Evolutionary conservation across 139 green algal species (phyloP).

Genomic region (Chlamydomonas sp.): DNA sequence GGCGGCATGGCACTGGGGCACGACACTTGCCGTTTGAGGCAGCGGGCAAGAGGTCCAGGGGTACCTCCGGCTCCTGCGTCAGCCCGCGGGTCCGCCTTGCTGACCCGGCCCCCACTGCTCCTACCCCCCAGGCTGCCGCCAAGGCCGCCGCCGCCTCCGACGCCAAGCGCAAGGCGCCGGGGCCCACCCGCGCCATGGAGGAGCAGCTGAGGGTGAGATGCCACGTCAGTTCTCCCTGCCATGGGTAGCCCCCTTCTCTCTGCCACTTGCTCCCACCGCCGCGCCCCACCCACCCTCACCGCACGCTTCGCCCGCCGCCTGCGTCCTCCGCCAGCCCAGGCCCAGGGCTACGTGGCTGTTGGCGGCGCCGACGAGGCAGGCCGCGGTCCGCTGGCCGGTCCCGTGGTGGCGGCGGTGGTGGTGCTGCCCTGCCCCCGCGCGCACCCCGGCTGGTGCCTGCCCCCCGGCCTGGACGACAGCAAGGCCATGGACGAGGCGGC

Average conservation of each 20-base stretch:
- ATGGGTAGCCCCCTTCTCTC: neutral
- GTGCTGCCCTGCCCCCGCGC: conserved; percentile 58
- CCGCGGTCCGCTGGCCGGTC: conserved; percentile 88
- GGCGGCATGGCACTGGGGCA: too few relatives aligned
- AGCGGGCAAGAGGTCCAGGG: too few relatives aligned
- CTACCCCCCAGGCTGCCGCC: too few relatives aligned
- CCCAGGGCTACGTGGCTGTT: conserved; percentile 62
- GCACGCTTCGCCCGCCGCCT: too few relatives aligned
- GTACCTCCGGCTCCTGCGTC: too few relatives aligned
- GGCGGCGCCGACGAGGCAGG: conserved; percentile 91
- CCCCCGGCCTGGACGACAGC: conserved; percentile 67
- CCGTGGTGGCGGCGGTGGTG: conserved; percentile 86
- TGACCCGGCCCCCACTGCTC: too few relatives aligned
- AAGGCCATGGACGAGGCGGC: conserved; percentile 83
- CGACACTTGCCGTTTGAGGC: too few relatives aligned
- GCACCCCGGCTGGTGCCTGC: neutral
- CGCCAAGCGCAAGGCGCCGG: neutral
- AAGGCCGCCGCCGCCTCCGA: too few relatives aligned
- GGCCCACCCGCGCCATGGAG: neutral
- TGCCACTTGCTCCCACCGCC: too few relatives aligned
- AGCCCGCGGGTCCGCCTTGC: too few relatives aligned
- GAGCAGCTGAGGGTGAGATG: neutral
- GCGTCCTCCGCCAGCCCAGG: neutral
- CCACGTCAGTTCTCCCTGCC: neutral
- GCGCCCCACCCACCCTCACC: too few relatives aligned